These are phyloP conservation scores for Vitis labrusca DNA, from an alignment of 164 flowering plant species.

Conservation along the genomic window DNA sequence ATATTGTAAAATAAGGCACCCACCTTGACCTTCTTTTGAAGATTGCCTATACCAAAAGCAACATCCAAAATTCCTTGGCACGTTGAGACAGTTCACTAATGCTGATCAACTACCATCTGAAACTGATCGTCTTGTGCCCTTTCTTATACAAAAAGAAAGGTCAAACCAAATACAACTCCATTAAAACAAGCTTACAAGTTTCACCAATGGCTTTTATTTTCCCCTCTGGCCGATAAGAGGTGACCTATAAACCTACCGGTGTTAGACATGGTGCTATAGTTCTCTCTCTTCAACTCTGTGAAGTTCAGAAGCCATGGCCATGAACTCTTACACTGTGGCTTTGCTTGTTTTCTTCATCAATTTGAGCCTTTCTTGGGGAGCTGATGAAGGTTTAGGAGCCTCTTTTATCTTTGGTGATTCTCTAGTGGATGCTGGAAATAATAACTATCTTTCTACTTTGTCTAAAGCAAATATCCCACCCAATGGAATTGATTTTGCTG, in stretches of 20 bases:
- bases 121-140: slow-evolving; percentile 11
- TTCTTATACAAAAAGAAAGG: slow-evolving; percentile 9
- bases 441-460: slow-evolving; percentile 71
- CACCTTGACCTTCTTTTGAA: background rate
- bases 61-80: slow-evolving; percentile 8
- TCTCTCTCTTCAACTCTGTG: background rate
- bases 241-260: slow-evolving; percentile 4
- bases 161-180: slow-evolving; percentile 49
- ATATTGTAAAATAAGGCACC: background rate
- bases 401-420: slow-evolving; percentile 95
- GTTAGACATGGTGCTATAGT: slow-evolving; percentile 4
- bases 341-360: slow-evolving; percentile 17
- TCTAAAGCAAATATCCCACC: slow-evolving; percentile 75
- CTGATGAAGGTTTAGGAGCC: slow-evolving; percentile 44
- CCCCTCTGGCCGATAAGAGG: background rate
- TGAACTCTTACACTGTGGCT: slow-evolving; percentile 9
- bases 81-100: slow-evolving; percentile 1
- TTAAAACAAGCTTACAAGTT: slow-evolving; percentile 24
- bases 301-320: slow-evolving; percentile 17
- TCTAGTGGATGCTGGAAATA: slow-evolving; percentile 91
- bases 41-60: slow-evolving; percentile 21
- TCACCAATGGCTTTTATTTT: slow-evolving; percentile 11
- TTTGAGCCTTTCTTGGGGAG: slow-evolving; percentile 18
- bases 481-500: slow-evolving; percentile 81
- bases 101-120: slow-evolving; percentile 46